These are phyloP conservation scores for Saccharata proteae DNA, from an alignment of 2,329 filamentous ascomycete genomes.

Conservation along the genomic window DNA sequence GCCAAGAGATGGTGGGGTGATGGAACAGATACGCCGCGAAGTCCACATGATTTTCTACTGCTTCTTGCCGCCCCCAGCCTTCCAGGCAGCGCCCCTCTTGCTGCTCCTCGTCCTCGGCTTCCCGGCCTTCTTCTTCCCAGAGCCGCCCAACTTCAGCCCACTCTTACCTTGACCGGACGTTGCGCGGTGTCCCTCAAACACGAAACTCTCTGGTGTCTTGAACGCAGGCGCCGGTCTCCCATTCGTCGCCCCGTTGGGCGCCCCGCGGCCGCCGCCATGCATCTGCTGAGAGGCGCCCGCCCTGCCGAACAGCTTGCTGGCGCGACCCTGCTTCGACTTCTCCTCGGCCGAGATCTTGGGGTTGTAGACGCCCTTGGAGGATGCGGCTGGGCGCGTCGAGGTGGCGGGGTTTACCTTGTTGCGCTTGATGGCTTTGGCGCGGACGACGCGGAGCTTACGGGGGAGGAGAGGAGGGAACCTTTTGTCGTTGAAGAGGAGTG, in stretches of 20 bases:
- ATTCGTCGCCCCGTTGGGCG: slow-evolving; percentile 4
- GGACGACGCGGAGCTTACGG: slow-evolving; percentile 69
- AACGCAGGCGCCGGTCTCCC: slow-evolving; percentile 24
- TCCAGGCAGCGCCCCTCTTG: slow-evolving; percentile 34
- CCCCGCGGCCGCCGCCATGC: slow-evolving; percentile 22
- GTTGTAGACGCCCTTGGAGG: slow-evolving; percentile 43
- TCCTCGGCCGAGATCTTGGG: slow-evolving; percentile 60
- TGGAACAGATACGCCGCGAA: too few relatives aligned
- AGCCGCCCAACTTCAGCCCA: slow-evolving; percentile 47
- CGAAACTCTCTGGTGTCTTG: slow-evolving; percentile 54
- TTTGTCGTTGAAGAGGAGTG: slow-evolving; percentile 77
- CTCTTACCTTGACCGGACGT: slow-evolving; percentile 53
- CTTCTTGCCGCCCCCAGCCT: slow-evolving; percentile 26
- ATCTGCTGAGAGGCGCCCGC: slow-evolving; percentile 49
- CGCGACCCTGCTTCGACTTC: slow-evolving; percentile 60
- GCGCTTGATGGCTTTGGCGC: slow-evolving; percentile 57
- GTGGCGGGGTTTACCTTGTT: slow-evolving; percentile 20
- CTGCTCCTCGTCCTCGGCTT: slow-evolving; percentile 32
- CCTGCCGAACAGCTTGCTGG: slow-evolving; percentile 60
- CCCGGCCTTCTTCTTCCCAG: slow-evolving; percentile 20
- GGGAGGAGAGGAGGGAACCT: slow-evolving; percentile 93
- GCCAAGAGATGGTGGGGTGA: too few relatives aligned
- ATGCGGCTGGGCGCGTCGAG: slow-evolving; percentile 14
- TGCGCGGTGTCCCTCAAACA: slow-evolving; percentile 74
- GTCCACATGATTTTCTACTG: too few relatives aligned